These are phyloP conservation scores for Dothiorella sarmentorum DNA, from an alignment of 2,329 filamentous ascomycete species.

Conservation along the genomic window DNA sequence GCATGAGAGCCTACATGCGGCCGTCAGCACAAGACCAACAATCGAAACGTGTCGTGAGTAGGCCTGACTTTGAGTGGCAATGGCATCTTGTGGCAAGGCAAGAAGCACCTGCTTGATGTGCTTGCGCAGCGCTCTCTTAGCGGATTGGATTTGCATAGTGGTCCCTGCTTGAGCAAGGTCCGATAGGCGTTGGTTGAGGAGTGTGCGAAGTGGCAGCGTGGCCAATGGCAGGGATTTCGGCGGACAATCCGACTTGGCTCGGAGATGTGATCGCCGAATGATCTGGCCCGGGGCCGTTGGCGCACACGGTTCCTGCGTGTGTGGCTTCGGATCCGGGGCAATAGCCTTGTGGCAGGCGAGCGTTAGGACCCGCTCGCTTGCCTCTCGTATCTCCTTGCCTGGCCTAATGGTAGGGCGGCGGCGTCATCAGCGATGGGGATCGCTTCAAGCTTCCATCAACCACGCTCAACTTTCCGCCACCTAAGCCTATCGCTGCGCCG, in stretches of 20 bases:
- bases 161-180: background rate
- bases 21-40: slow-evolving; percentile 6
- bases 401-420: background rate
- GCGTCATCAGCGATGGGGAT: slow-evolving; percentile 4
- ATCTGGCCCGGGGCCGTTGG: background rate
- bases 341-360: slow-evolving; percentile 2
- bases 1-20: slow-evolving; percentile 58
- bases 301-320: slow-evolving; percentile 10
- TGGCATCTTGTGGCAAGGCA: slow-evolving; percentile 57
- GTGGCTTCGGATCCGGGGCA: slow-evolving; percentile 13
- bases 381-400: background rate
- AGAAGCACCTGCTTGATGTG: slow-evolving; percentile 66
- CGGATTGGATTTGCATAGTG: slow-evolving; percentile 48
- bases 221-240: background rate
- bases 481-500: background rate
- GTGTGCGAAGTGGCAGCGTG: background rate
- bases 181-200: slow-evolving; percentile 3
- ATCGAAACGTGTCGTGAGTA: background rate
- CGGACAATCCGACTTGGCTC: too few relatives aligned
- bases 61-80: slow-evolving; percentile 66
- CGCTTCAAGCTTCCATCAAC: slow-evolving; percentile 8
- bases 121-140: slow-evolving; percentile 73
- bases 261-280: background rate
- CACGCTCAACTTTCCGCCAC: slow-evolving; percentile 1
- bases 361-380: background rate